Evolutionary conservation across 208 protist species (phyloP).

Genomic region (Trypanosoma caninum): DNA sequence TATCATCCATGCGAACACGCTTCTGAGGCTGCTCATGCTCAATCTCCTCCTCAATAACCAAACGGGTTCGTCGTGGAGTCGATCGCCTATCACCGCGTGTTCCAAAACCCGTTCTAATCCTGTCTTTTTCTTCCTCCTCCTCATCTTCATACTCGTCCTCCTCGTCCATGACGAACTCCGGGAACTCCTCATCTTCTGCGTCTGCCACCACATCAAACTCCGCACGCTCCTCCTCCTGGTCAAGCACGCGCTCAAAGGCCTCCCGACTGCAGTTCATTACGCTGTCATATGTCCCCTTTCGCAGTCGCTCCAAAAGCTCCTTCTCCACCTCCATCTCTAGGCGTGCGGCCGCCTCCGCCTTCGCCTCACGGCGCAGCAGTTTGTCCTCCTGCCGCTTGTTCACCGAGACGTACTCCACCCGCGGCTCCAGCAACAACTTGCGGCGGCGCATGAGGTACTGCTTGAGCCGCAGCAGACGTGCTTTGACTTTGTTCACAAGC

Average conservation of each 20-base stretch:
- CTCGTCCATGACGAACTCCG: slow-evolving; percentile 90
- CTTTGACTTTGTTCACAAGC: slow-evolving; percentile 96
- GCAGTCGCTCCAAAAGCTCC: slow-evolving; percentile 96
- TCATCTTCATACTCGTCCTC: slow-evolving; percentile 86
- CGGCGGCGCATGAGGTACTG: slow-evolving; percentile 98
- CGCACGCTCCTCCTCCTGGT: slow-evolving; percentile 81
- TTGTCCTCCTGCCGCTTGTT: slow-evolving; percentile 97
- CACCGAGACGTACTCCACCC: slow-evolving; percentile 94
- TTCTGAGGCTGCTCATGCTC: slow-evolving; percentile 57
- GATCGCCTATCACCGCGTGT: slow-evolving; percentile 8
- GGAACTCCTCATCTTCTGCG: slow-evolving; percentile 83
- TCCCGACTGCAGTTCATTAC: slow-evolving; percentile 90
- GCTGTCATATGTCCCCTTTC: slow-evolving; percentile 90
- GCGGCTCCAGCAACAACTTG: slow-evolving; percentile 92
- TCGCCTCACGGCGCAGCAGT: slow-evolving; percentile 93
- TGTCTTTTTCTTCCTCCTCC: slow-evolving; percentile 59
- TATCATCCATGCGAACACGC: slow-evolving; percentile 50
- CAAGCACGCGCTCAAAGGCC: slow-evolving; percentile 84
- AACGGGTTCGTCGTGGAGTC: slow-evolving; percentile 44
- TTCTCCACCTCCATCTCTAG: slow-evolving; percentile 97
- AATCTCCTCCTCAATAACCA: slow-evolving; percentile 86
- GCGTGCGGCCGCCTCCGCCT: slow-evolving; percentile 96
- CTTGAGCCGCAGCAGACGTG: slow-evolving; percentile 96
- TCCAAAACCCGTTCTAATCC: slow-evolving; percentile 11
- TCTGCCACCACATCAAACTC: slow-evolving; percentile 73